Base-by-base conservation (phyloP, 768 basidiomycete genomes). In the Podaxis pistillaris region DNA sequence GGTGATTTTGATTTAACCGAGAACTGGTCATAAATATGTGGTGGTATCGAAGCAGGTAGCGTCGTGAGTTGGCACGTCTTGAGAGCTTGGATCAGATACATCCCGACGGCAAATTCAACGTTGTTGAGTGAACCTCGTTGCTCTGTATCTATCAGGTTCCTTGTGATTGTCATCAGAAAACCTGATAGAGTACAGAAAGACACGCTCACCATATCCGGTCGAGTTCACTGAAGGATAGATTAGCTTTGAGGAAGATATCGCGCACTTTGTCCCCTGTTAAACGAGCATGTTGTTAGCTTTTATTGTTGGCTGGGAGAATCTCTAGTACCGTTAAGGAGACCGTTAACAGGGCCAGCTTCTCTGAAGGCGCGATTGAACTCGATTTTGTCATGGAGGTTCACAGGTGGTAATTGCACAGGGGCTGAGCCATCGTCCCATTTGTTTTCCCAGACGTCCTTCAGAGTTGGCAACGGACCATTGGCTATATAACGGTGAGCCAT, bases 81-180 rank as follows among this genome's bases (percentile, higher is more conserved):
- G 15, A 76, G 61, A n/a, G 72, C 72, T 40, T 76, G 72, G 44
- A 91, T 84, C 61, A 89, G 81, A 70, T 86, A 86, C 83, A 89
- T 86, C 40, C 84, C 89, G 63, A 91, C 75, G 38, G 85, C 83
- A 70, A 93, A 93, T 63, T 91, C 88, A 30, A 81, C 73, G 7
- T 81, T 76, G 67, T 90, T 87, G 11, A 93, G 81, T 2, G 79
- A 75, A 5, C 88, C 88, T 38, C 85, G 77, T 37, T 79, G 74
- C 56, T 81, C 79, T 8, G 80, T 83, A 70, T 91, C 89, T 24
- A 86, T 81, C 44, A 91, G 77, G 59, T 82, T 83, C 83, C 87
- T 88, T 62, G 50, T 9, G 37, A 36, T 9, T 55, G 26, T 41
- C 17, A 17, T 13, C 30, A 50, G 54, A 41, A 12, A 24, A 15